Evolutionary conservation across 2,329 filamentous ascomycete genomes (phyloP), one percentile per base, ranked within the genome.

Genomic region (Beauveria asiatica): DNA sequence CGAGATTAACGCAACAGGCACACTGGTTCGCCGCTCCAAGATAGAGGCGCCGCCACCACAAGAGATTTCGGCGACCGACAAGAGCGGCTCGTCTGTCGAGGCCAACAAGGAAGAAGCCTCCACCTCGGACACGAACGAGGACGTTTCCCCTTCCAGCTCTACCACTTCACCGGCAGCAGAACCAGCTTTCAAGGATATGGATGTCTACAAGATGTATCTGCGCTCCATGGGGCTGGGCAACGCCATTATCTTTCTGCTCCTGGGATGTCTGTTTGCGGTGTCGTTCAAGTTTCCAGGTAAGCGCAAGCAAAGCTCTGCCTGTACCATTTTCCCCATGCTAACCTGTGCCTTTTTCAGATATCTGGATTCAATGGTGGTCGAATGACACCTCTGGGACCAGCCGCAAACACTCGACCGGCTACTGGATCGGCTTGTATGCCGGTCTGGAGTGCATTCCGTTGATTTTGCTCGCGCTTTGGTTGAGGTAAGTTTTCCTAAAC

Each of bases 331-430:
- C 9, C 45, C 11, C 13, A 2, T 27, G 8, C 33, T 37, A 37
- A 37, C 11, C 9, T 23, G 2, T 3, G 4, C 2, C 23, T 16
- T 6, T 4, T 11, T n/a, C 3, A 56, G 53, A 57, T 23, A n/a
- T 57, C 3, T 57, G 55, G 55, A 21, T 57, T 7, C 55, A 57
- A 25, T 57, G 55, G 55, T 57, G 55, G 33, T 37, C 55, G 10
- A 57, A 46, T n/a, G 54, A 46, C 5, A 25, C 21, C 1, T 6
- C 45, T 2, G 17, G 17, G 3, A 9, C 10, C 55, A 33, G 45
- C 21, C 6, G 17, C 33, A 30, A 13, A 48, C 44, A 19, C 21
- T 25, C 44, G 2, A 33, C 11, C 33, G 55, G 45, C 2, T 57
- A 57, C 33, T 57, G 55, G 55, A 25, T 57, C 21, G 45, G 55